Conservation (phyloP, 2,329 filamentous ascomycete genomes). For the Fusarium oxysporum region DNA sequence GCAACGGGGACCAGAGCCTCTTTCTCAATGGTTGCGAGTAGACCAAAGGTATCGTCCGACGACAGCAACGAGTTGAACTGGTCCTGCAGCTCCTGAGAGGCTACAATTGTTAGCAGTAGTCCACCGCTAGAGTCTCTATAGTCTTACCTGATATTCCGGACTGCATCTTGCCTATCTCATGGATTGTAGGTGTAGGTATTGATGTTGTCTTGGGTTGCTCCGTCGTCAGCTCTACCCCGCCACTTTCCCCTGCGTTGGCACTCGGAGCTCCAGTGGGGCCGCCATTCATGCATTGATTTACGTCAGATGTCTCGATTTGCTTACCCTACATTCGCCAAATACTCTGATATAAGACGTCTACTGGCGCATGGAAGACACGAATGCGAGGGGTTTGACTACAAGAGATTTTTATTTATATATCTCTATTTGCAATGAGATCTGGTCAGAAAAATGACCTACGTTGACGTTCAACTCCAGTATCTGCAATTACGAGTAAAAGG, state of each 20-base stretch:
- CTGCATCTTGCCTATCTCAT: slow-evolving; percentile 67
- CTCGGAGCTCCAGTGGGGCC: slow-evolving; percentile 40
- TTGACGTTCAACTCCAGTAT: neutral
- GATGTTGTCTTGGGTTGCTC: slow-evolving; percentile 28
- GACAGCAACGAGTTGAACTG: slow-evolving; percentile 78
- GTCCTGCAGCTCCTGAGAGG: slow-evolving; percentile 80
- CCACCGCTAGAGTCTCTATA: neutral
- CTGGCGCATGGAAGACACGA: fast-evolving
- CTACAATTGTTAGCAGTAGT: slow-evolving; percentile 55
- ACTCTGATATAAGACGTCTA: neutral
- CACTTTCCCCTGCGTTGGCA: slow-evolving; percentile 33
- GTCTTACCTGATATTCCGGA: slow-evolving; percentile 79
- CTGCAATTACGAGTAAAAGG: too few species aligned
- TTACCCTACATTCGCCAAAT: slow-evolving; percentile 34
- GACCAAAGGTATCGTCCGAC: slow-evolving; percentile 71
- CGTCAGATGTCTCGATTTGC: slow-evolving; percentile 1
- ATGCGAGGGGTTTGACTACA: fast-evolving
- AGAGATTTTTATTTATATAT: fast-evolving
- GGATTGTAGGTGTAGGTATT: slow-evolving; percentile 15
- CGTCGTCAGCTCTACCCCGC: slow-evolving; percentile 45
- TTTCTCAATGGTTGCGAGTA: slow-evolving; percentile 76
- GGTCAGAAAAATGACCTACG: fast-evolving
- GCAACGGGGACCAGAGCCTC: slow-evolving; percentile 74
- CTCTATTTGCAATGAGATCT: neutral
- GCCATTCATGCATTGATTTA: slow-evolving; percentile 20